Evolutionary conservation across 202 grass and related monocot species (phyloP).

Genomic region (Eragrostis tef): DNA sequence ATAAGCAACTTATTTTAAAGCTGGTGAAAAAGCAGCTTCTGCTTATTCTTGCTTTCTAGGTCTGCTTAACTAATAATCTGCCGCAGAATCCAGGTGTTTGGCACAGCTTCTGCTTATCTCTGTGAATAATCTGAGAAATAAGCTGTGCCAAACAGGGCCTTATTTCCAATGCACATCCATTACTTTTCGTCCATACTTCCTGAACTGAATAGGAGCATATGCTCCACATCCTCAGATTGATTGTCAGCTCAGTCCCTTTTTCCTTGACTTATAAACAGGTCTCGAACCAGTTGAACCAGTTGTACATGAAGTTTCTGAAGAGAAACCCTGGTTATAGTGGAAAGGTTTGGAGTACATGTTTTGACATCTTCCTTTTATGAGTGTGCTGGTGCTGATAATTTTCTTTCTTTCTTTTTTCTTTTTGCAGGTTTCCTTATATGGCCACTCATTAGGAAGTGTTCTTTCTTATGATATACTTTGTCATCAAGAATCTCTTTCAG

Average conservation of each 20-base stretch:
- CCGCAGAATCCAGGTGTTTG: too few species aligned
- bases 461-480: slow-evolving; percentile 98
- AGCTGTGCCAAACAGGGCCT: too few species aligned
- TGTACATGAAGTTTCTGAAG: slow-evolving; percentile 93
- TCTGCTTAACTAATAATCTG: too few species aligned
- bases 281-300: slow-evolving; percentile 78
- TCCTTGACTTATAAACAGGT: slow-evolving; percentile 59
- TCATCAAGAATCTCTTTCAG: slow-evolving; percentile 75
- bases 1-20: too few species aligned
- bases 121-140: too few species aligned
- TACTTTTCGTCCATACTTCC: not conserved
- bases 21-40: too few species aligned
- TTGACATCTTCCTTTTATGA: slow-evolving; percentile 17
- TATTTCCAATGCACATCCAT: not conserved
- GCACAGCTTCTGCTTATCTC: too few species aligned
- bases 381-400: slow-evolving; percentile 3
- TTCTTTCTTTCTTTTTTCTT: not conserved
- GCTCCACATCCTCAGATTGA: not conserved
- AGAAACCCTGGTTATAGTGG: slow-evolving; percentile 94
- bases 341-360: slow-evolving; percentile 63
- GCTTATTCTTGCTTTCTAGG: too few species aligned
- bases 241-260: not conserved
- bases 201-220: slow-evolving; percentile 16
- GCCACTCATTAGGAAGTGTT: slow-evolving; percentile 96
- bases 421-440: slow-evolving; percentile 87